A percentile compares a stretch with the other conserved stretches of the same genome.
phyloP scores from a whole-genome alignment of 176 grass and related monocot genomes.

The Eleusine coracana region DNA sequence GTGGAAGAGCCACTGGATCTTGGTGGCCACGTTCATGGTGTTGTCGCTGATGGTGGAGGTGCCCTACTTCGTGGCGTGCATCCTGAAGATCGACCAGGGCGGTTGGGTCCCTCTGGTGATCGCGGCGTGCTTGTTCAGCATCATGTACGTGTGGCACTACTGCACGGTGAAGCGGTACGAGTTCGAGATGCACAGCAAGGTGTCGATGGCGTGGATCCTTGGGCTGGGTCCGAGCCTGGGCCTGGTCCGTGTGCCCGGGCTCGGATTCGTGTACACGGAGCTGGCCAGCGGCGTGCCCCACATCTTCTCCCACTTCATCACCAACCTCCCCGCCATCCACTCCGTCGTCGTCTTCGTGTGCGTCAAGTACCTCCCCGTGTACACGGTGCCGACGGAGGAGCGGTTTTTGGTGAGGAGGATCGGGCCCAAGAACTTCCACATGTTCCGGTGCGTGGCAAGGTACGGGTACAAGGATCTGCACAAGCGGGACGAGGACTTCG shows the following conservation, averaged over 20 bases:
- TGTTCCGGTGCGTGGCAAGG: constrained; percentile 84
- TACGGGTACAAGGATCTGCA: constrained; percentile 97
- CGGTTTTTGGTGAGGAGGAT: constrained; percentile 84
- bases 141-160: constrained; percentile 99
- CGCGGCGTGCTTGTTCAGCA: constrained; percentile 61
- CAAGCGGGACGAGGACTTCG: constrained; percentile 93
- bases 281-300: constrained; percentile 91
- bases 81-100: constrained; percentile 92
- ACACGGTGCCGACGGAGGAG: constrained; percentile 86
- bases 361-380: constrained; percentile 95
- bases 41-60: constrained; percentile 89
- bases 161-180: constrained; percentile 92
- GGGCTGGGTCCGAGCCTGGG: constrained; percentile 94
- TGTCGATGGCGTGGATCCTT: constrained; percentile 98
- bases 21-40: constrained; percentile 62
- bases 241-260: constrained; percentile 89
- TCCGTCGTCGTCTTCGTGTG: constrained; percentile 92
- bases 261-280: constrained; percentile 93
- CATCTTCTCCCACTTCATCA: constrained; percentile 98
- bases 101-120: constrained; percentile 97
- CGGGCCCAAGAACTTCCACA: constrained; percentile 92
- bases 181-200: constrained; percentile 97
- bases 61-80: constrained; percentile 86
- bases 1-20: constrained; percentile 92
- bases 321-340: constrained; percentile 96